Evolutionary conservation across 768 basidiomycete genomes (phyloP), one percentile per base, ranked within the genome.

Genomic region (Tricholoma bakamatsutake): DNA sequence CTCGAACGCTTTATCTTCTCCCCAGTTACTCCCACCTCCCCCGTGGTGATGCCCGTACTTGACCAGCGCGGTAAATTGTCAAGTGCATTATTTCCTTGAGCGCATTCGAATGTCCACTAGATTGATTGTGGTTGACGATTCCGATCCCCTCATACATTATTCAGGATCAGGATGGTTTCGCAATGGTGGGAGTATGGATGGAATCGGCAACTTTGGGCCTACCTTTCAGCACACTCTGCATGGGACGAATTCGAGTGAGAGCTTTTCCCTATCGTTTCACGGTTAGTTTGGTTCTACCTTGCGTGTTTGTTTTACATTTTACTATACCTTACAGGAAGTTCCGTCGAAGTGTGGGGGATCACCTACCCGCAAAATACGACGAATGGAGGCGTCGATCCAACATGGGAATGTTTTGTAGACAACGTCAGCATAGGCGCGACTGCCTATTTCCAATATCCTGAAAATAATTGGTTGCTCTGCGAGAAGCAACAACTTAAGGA

Each of bases 391-490:
- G 11, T 30, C n/a, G 64, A 66, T 50, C 66, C 66, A 6, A 53
- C 34, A 0, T 65, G 62, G 62, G 60, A 63, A 21, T 52, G 52
- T 34, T 31, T 31, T 64, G 66, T 59, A 61, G 67, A 69, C 59
- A 56, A 61, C 17, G 58, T 62, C 35, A 61, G 58, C 54, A 67
- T 66, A 37, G 60, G 62, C 28, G 52, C 59, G 17, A 60, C 59
- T 4, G 10, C 37, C 4, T 52, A 53, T 9, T 64, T 61, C 51
- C 31, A 54, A 48, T 62, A 37, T 34, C 37, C 59, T 6, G 67
- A 68, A 50, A 69, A 67, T 53, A 66, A 67, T 27, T 67, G 61
- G 63, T 24, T 51, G 4, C 58, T 69, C 10, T 69, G 68, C 52
- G 28, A 49, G 9, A 54, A 61, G 18, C 39, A 56, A 30, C 51